Percentiles rank a stretch among this genome's conserved stretches.
These are phyloP conservation scores for Penicillium griseofulvum DNA, from an alignment of 2,329 filamentous ascomycete species.

Conservation along the genomic window DNA sequence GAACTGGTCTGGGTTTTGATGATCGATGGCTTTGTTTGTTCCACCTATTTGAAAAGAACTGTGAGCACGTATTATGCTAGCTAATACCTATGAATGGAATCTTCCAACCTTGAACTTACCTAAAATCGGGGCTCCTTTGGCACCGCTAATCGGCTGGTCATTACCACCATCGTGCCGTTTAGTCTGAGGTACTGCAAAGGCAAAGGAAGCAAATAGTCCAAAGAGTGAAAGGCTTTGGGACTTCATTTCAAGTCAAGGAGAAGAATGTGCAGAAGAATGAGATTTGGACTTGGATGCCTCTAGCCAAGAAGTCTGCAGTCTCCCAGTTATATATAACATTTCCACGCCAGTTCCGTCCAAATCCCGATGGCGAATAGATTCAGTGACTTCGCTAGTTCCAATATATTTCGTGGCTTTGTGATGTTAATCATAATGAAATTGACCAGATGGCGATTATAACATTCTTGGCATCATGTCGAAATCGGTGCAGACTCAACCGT, in stretches of 20 bases:
- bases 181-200: constrained; percentile 15
- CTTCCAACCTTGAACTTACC: constrained; percentile 43
- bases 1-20: constrained; percentile 63
- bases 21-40: constrained; percentile 61
- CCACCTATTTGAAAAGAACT: constrained; percentile 49
- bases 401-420: background rate
- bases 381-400: background rate
- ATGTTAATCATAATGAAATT: constrained; percentile 4
- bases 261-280: background rate
- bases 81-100: too few relatives aligned
- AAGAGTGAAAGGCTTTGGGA: constrained; percentile 14
- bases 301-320: background rate
- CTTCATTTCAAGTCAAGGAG: constrained; percentile 13
- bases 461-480: constrained; percentile 28
- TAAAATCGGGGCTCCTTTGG: constrained; percentile 58
- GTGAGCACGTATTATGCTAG: background rate
- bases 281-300: background rate
- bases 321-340: background rate
- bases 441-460: constrained; percentile 9
- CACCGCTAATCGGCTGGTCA: constrained; percentile 56
- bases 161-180: constrained; percentile 44
- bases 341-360: background rate
- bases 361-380: background rate
- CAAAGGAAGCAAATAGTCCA: constrained; percentile 19
- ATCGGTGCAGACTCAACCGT: constrained; percentile 11